Percentiles rank a stretch among this genome's conserved stretches.
These are phyloP conservation scores for Albizia julibrissin DNA, from an alignment of 306 rosid species.

Conservation along the genomic window DNA sequence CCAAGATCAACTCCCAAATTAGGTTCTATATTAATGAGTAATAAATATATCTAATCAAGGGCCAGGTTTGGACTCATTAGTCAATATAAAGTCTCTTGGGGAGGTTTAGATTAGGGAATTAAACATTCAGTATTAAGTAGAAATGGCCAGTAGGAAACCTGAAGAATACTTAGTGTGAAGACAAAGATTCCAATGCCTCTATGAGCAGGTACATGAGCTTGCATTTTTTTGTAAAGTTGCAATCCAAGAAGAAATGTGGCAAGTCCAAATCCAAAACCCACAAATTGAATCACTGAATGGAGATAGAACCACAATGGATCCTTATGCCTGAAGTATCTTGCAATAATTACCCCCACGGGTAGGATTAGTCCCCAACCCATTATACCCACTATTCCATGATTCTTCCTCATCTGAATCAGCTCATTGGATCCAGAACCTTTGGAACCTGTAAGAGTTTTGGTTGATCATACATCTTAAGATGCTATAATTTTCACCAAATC, in stretches of 20 bases:
- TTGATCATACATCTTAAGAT: not conserved
- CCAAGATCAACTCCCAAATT: too few species aligned
- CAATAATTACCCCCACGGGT: conserved; percentile 86
- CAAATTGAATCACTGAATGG: conserved; percentile 77
- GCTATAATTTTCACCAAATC: too few species aligned
- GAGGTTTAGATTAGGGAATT: not conserved
- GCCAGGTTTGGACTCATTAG: not conserved
- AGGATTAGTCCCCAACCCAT: conserved; percentile 92
- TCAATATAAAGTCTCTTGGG: not conserved
- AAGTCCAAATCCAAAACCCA: conserved; percentile 80
- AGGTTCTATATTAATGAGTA: too few species aligned
- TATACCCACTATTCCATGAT: conserved; percentile 83
- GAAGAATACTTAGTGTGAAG: conserved; percentile 84
- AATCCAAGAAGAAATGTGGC: conserved; percentile 80
- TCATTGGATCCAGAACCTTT: conserved; percentile 43
- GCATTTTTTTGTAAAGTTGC: conserved; percentile 64
- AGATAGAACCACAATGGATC: conserved; percentile 96
- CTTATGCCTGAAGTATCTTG: conserved; percentile 91
- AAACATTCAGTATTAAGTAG: not conserved
- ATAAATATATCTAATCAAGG: not conserved
- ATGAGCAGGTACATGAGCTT: conserved; percentile 75
- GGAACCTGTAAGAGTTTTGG: conserved; percentile 45
- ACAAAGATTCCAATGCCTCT: conserved; percentile 91
- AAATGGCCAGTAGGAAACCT: conserved; percentile 53
- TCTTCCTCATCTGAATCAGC: conserved; percentile 67